phyloP scores from a whole-genome alignment of 2,329 filamentous ascomycete genomes.

The Xylaria polymorpha region DNA sequence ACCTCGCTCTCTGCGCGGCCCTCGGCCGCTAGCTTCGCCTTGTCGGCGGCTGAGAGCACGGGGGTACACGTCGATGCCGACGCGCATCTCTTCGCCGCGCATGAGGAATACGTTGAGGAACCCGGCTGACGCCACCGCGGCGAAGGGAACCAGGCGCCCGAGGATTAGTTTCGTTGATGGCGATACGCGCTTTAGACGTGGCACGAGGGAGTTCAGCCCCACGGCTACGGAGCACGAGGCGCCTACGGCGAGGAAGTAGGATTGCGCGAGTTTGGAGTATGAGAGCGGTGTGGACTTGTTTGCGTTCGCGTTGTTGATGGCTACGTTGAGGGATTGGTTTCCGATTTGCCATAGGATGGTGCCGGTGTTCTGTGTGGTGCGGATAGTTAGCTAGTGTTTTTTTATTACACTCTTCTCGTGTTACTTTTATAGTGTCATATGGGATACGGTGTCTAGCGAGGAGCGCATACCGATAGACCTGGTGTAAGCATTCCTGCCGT shows the following conservation, averaged over 20 bases:
- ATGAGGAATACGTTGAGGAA: constrained; percentile 97
- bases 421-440: background rate
- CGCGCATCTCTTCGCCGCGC: constrained; percentile 94
- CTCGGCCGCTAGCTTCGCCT: constrained; percentile 65
- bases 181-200: constrained; percentile 80
- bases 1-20: constrained; percentile 73
- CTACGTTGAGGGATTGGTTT: constrained; percentile 98
- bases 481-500: constrained; percentile 98
- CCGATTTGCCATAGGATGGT: constrained; percentile 94
- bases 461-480: constrained; percentile 72
- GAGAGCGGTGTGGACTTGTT: constrained; percentile 96
- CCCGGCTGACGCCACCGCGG: constrained; percentile 90
- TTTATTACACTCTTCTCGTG: background rate
- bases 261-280: constrained; percentile 82
- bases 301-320: constrained; percentile 96
- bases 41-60: constrained; percentile 77
- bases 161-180: constrained; percentile 81
- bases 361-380: constrained; percentile 71
- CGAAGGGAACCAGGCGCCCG: constrained; percentile 91
- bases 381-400: constrained; percentile 31
- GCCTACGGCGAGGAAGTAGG: constrained; percentile 90
- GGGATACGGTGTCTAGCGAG: background rate
- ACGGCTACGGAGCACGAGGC: constrained; percentile 95
- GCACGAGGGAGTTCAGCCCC: constrained; percentile 89
- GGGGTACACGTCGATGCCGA: constrained; percentile 95